These are phyloP conservation scores for Phytophthora crassamura DNA, from an alignment of 352 stramenopile genomes.

Conservation along the genomic window DNA sequence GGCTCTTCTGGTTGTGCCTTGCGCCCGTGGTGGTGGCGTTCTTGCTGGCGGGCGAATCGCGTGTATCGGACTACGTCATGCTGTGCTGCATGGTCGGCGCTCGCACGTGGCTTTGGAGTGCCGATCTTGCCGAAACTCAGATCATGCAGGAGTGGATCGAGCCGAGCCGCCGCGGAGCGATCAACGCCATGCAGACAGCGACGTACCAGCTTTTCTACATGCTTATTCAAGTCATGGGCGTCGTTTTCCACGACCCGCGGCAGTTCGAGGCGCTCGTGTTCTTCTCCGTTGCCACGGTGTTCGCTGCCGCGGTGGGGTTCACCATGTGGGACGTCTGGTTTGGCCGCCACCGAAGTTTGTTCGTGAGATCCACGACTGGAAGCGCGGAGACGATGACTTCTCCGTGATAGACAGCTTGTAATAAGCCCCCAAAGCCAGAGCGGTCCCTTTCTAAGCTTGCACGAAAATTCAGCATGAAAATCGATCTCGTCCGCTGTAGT, in stretches of 20 bases:
- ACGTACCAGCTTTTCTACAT: conserved; percentile 76
- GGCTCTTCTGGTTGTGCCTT: conserved; percentile 68
- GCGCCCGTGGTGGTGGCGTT: conserved; percentile 50
- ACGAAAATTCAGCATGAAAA: too few relatives aligned
- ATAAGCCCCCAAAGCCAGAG: too few relatives aligned
- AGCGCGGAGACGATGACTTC: background rate
- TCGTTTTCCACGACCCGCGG: conserved; percentile 59
- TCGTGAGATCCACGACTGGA: conserved; percentile 18
- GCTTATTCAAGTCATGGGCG: conserved; percentile 55
- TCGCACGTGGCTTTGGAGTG: conserved; percentile 61
- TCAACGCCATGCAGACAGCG: conserved; percentile 75
- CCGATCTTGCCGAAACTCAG: conserved; percentile 68
- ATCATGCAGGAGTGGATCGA: conserved; percentile 80
- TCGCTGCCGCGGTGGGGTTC: conserved; percentile 60
- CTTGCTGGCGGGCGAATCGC: conserved; percentile 54
- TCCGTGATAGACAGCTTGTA: too few relatives aligned
- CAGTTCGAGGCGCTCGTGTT: conserved; percentile 65
- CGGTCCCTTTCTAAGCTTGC: too few relatives aligned
- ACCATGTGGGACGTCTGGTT: conserved; percentile 54
- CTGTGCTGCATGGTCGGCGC: conserved; percentile 55
- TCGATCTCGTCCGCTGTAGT: too few relatives aligned
- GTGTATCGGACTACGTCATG: conserved; percentile 61
- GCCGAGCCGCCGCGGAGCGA: conserved; percentile 45
- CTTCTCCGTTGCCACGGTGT: conserved; percentile 56
- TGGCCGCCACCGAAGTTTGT: conserved; percentile 43